Conservation (phyloP, 2,329 filamentous ascomycete genomes). For the Talaromyces sp. region DNA sequence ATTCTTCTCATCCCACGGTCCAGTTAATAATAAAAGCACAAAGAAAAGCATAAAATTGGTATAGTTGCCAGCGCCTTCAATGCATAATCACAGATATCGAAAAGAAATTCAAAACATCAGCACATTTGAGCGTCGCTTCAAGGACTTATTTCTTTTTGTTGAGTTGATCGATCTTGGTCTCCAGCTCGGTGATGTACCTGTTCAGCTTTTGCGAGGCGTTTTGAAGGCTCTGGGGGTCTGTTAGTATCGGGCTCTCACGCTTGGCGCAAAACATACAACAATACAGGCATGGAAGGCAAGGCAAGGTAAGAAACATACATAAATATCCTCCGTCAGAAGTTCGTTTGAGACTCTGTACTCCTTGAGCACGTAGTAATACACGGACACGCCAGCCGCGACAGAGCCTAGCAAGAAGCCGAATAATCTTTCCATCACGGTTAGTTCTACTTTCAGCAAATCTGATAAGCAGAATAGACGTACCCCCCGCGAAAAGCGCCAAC, state of each 20-base stretch:
- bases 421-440: slow-evolving; percentile 54
- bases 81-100: slow-evolving; percentile 3
- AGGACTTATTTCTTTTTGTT: slow-evolving; percentile 62
- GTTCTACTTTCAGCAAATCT: not conserved
- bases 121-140: not conserved
- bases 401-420: slow-evolving; percentile 89
- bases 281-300: not conserved
- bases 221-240: slow-evolving; percentile 69
- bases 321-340: slow-evolving; percentile 90
- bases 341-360: slow-evolving; percentile 95
- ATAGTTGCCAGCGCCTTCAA: slow-evolving; percentile 2
- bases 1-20: not conserved
- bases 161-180: slow-evolving; percentile 69
- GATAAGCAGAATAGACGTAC: slow-evolving; percentile 48
- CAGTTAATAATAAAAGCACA: not conserved
- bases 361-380: slow-evolving; percentile 89
- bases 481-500: slow-evolving; percentile 70
- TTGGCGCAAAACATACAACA: not conserved
- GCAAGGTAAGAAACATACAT: slow-evolving; percentile 60
- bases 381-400: slow-evolving; percentile 70
- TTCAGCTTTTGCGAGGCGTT: slow-evolving; percentile 81
- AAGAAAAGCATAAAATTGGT: not conserved
- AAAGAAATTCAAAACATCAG: not conserved
- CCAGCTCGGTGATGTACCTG: slow-evolving; percentile 75
- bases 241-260: not conserved